phyloP scores from a whole-genome alignment of 2,329 filamentous ascomycete genomes.

The Arthrobotrys conoides region DNA sequence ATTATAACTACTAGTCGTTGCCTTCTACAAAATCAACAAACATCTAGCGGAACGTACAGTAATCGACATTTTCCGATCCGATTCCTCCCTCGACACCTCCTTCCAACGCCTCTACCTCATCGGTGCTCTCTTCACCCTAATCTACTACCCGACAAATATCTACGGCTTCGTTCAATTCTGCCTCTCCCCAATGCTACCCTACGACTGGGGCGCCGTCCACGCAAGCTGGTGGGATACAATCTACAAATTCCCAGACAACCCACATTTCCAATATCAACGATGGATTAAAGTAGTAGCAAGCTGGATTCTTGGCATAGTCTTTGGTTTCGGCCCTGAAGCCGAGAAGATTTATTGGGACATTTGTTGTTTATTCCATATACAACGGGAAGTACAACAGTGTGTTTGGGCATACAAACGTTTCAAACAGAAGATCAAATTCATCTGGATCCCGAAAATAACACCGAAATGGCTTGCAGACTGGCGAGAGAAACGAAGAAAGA shows the following conservation, averaged over 20 bases:
- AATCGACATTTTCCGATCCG: constrained; percentile 71
- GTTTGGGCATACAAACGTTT: constrained; percentile 37
- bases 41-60: constrained; percentile 74
- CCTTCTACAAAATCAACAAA: constrained; percentile 74
- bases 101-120: constrained; percentile 76
- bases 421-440: constrained; percentile 17
- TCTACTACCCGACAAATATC: constrained; percentile 72
- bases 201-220: constrained; percentile 73
- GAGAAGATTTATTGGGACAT: constrained; percentile 71
- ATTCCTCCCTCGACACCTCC: constrained; percentile 73
- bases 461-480: constrained; percentile 37
- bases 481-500: constrained; percentile 9
- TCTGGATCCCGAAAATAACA: constrained; percentile 40
- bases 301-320: constrained; percentile 74
- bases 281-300: constrained; percentile 73
- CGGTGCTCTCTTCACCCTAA: constrained; percentile 70
- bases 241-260: constrained; percentile 69
- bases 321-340: constrained; percentile 76
- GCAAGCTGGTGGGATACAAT: constrained; percentile 70
- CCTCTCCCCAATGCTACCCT: constrained; percentile 67
- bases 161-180: constrained; percentile 71
- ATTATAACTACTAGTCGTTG: constrained; percentile 70
- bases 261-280: constrained; percentile 71
- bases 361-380: constrained; percentile 63
- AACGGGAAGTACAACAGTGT: constrained; percentile 9